phyloP scores from a whole-genome alignment of 2,329 filamentous ascomycete species.

The Aureobasidium sp. region DNA sequence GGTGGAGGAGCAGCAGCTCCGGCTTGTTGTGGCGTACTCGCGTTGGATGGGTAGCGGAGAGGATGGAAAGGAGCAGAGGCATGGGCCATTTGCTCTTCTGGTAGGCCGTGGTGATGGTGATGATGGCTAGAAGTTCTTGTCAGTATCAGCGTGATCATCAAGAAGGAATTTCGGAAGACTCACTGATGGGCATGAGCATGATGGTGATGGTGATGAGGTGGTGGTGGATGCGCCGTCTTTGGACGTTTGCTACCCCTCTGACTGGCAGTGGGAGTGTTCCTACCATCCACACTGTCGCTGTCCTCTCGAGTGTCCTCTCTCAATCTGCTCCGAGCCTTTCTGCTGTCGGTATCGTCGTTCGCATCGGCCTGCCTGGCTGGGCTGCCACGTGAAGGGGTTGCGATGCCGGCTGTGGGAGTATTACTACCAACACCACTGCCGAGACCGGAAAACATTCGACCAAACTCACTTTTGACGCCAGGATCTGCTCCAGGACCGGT shows the following conservation, averaged over 20 bases:
- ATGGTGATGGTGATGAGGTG: conserved; percentile 49
- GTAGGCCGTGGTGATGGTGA: conserved; percentile 27
- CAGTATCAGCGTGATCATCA: conserved; percentile 3
- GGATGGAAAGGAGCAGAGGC: conserved; percentile 25
- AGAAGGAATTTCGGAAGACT: neutral
- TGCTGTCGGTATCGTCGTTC: conserved; percentile 20
- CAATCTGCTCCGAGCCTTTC: conserved; percentile 6
- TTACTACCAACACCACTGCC: conserved; percentile 58
- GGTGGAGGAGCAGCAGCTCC: conserved; percentile 31
- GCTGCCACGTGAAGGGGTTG: conserved; percentile 43
- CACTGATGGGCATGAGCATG: conserved; percentile 19
- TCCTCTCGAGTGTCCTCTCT: conserved; percentile 23
- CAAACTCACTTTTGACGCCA: conserved; percentile 90
- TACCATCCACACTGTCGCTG: conserved; percentile 32
- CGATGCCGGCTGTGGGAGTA: conserved; percentile 39
- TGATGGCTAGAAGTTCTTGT: conserved; percentile 19
- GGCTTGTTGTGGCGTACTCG: conserved; percentile 24
- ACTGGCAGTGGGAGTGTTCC: conserved; percentile 29
- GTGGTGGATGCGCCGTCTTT: conserved; percentile 40
- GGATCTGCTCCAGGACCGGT: conserved; percentile 74
- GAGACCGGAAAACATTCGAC: conserved; percentile 92
- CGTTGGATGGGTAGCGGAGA: conserved; percentile 27
- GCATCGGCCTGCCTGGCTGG: conserved; percentile 25
- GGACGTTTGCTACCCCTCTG: conserved; percentile 61
- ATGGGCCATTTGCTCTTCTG: conserved; percentile 20